phyloP scores from a whole-genome alignment of 1,284 basidiomycete species.

The Lentinula novae-zelandiae region DNA sequence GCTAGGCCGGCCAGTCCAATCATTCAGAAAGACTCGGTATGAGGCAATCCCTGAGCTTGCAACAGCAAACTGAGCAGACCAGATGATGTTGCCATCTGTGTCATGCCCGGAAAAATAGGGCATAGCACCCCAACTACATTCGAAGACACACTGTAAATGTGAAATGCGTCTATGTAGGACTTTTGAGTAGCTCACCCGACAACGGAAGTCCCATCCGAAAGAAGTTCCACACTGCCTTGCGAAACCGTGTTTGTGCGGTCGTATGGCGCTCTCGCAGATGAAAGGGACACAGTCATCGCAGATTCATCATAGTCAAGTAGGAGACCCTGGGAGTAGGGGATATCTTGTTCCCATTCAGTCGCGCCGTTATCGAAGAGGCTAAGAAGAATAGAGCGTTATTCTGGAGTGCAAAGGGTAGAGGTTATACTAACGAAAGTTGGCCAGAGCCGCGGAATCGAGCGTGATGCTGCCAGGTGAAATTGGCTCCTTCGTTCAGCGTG shows the following conservation, averaged over 20 bases:
- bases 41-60: neutral
- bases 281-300: constrained; percentile 6
- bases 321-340: constrained; percentile 9
- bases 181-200: constrained; percentile 3
- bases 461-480: constrained; percentile 19
- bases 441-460: constrained; percentile 11
- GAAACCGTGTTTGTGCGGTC: constrained; percentile 3
- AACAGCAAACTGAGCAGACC: constrained; percentile 3
- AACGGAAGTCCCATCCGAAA: constrained; percentile 8
- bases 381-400: neutral
- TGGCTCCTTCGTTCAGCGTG: constrained; percentile 8
- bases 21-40: neutral
- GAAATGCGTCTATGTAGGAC: neutral
- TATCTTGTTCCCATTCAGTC: neutral
- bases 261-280: constrained; percentile 1
- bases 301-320: neutral
- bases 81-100: neutral
- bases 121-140: neutral
- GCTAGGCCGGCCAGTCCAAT: constrained; percentile 1
- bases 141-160: neutral
- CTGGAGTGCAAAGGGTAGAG: neutral
- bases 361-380: constrained; percentile 17
- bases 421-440: neutral
- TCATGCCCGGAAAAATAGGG: constrained; percentile 7
- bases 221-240: constrained; percentile 8